A percentile compares a stretch with the other conserved stretches of the same genome.
Conservation (phyloP, 2,329 filamentous ascomycete species). For the Talaromyces sp. region DNA sequence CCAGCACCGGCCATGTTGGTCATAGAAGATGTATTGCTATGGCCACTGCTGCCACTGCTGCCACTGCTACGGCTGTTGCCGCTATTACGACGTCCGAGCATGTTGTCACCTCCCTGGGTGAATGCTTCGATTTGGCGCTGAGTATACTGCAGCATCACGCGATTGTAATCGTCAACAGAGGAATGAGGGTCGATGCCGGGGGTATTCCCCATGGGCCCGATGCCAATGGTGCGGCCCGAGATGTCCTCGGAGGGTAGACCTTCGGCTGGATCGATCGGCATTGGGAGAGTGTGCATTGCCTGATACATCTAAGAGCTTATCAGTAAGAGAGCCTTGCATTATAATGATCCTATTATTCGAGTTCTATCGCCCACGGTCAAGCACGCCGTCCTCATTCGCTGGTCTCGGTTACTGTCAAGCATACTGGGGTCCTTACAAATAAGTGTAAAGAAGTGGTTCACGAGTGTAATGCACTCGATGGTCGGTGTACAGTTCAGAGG, state of each 20-base stretch:
- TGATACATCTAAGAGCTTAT: conserved; percentile 1
- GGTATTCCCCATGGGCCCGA: background rate
- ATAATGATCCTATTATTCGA: background rate
- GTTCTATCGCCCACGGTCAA: background rate
- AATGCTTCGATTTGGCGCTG: conserved; percentile 37
- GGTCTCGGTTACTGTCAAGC: background rate
- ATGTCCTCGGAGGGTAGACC: conserved; percentile 10
- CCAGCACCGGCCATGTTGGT: conserved; percentile 23
- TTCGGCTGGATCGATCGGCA: conserved; percentile 7
- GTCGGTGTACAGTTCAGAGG: background rate
- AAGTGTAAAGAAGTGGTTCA: background rate
- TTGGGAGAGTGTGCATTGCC: conserved; percentile 10
- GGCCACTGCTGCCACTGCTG: conserved; percentile 24
- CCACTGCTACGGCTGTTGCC: conserved; percentile 27
- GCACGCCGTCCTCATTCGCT: background rate
- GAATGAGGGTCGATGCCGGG: conserved; percentile 1
- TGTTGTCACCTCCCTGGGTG: conserved; percentile 20
- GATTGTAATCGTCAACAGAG: conserved; percentile 38
- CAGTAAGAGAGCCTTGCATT: conserved; percentile 2
- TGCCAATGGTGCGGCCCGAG: background rate
- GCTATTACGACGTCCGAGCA: conserved; percentile 11
- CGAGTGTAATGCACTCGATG: background rate
- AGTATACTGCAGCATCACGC: conserved; percentile 38
- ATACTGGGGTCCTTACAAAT: background rate
- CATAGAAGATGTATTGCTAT: conserved; percentile 27